A percentile compares a stretch with the other conserved stretches of the same genome.
Conservation (phyloP, 2,329 filamentous ascomycete species). For the Thielaviopsis ethacetica region DNA sequence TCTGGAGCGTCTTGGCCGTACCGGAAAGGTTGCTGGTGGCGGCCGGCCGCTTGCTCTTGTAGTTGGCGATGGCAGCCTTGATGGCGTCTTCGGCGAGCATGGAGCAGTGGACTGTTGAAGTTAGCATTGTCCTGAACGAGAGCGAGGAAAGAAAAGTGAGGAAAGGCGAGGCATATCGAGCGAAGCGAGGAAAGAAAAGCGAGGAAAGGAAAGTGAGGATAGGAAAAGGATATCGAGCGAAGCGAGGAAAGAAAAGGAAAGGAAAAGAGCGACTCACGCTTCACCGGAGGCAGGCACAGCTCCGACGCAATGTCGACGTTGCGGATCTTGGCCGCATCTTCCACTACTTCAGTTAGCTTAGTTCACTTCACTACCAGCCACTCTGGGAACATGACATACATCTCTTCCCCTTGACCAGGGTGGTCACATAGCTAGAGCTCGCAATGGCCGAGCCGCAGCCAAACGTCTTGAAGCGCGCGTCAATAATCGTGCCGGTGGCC, state of each 20-base stretch:
- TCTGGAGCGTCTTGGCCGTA: slow-evolving; percentile 30
- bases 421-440: slow-evolving; percentile 87
- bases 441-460: slow-evolving; percentile 91
- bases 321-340: slow-evolving; percentile 81
- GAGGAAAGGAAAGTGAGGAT: too few species aligned
- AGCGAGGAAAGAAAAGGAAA: background rate
- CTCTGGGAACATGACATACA: background rate
- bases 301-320: slow-evolving; percentile 99
- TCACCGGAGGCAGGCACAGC: slow-evolving; percentile 74
- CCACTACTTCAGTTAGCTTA: slow-evolving; percentile 32
- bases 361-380: too few species aligned
- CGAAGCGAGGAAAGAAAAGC: too few species aligned
- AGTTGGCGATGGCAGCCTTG: slow-evolving; percentile 78
- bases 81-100: slow-evolving; percentile 88
- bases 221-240: too few species aligned
- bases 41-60: slow-evolving; percentile 57
- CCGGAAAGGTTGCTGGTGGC: slow-evolving; percentile 61
- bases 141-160: background rate
- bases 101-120: slow-evolving; percentile 58
- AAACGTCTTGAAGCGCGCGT: slow-evolving; percentile 97
- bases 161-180: too few species aligned
- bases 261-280: slow-evolving; percentile 43
- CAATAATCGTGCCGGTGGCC: slow-evolving; percentile 70
- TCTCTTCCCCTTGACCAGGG: slow-evolving; percentile 87
- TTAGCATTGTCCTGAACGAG: background rate